Base-by-base conservation (phyloP, 2,329 filamentous ascomycete species). In the Apiospora pterosperma region DNA sequence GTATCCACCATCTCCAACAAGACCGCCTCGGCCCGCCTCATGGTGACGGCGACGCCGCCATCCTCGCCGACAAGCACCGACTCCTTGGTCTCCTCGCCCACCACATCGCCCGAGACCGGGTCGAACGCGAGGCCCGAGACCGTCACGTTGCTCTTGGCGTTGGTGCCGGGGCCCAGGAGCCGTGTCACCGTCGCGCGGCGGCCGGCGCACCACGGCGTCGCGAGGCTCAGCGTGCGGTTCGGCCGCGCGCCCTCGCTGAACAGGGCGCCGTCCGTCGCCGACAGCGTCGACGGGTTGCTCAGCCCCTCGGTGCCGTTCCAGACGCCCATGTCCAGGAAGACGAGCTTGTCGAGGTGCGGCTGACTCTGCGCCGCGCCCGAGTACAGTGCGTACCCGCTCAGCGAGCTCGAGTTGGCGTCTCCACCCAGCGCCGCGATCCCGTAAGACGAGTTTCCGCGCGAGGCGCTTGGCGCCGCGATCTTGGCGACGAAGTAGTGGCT, bases 301-400 rank as follows among this genome's bases (percentile, higher is more conserved):
- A 77, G 72, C 0, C 75, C 76, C 63, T 69, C 64, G 16, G 76
- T 77, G 62, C 75, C 75, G 65, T 77, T 77, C 74, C 74, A 77
- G 5, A 77, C 71, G 62, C 75, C 76, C 75, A 76, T 73, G 61
- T 77, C 75, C 28, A 77, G 69, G 64, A 77, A 71, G 6, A 77
- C 75, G 14, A 77, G 70, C 64, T 77, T 77, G 62, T 65, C 65
- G 21, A 76, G 70, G 14, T 36, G 21, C 44, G 55, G 31, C 16
- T 42, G n/a, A 34, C 19, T 31, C 12, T 10, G 28, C 19, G 41
- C 38, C 12, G 31, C 59, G 19, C 67, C 69, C 5, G 62, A 41
- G 63, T 74, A 77, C 25, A 77, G 66, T 5, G 73, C 74, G 63
- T 74, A 77, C 12, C 76, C 76, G 64, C 74, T 76, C 60, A 77